Evolutionary conservation across 2,329 filamentous ascomycete species (phyloP), one percentile per base, ranked within the genome.

Genomic region (Cryphonectria japonica): DNA sequence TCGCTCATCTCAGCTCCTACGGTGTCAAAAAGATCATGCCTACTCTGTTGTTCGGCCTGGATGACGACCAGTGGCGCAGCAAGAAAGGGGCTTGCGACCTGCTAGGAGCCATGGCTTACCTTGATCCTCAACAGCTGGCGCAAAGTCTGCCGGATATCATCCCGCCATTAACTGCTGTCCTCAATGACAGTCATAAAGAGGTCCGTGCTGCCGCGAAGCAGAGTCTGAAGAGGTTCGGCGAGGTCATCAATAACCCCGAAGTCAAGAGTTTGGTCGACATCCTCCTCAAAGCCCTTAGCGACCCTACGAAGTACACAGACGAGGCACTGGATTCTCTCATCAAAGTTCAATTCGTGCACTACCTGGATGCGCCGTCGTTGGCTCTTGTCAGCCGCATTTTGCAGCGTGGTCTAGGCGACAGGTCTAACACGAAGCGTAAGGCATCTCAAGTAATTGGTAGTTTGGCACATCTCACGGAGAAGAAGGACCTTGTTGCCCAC

Each of bases 151-250:
- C 96, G 2, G 95, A 97, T 70, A 99, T 99, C 76, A 99, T 99
- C 75, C 96, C 97, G 37, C 95, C 97, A 22, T 86, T 99, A 70
- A 98, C 97, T 1, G 91, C 92, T 62, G 96, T 98, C 3, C 85
- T 99, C 71, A 99, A 97, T 76, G 96, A 99, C 83, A 98, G 93
- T 77, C 96, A 99, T 83, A 99, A 99, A 81, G 96, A 99, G 82
- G 96, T 99, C 43, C 90, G 96, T 72, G 85, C 90, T 61, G 95
- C 94, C 32, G 96, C 96, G 9, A 99, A 99, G 82, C 91, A 95
- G 82, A 97, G 94, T 83, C 86, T 99, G 83, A 97, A 99, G 83
- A 92, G 96, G 70, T 99, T 99, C 79, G 96, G 97, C 75, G 97
- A 99, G 80, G 97, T 99, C 75, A 99, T 99, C 80, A 97, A 88